Percentiles rank a stretch among this genome's conserved stretches.
phyloP scores from a whole-genome alignment of 176 grass and related monocot species.

The Phoenix dactylifera region DNA sequence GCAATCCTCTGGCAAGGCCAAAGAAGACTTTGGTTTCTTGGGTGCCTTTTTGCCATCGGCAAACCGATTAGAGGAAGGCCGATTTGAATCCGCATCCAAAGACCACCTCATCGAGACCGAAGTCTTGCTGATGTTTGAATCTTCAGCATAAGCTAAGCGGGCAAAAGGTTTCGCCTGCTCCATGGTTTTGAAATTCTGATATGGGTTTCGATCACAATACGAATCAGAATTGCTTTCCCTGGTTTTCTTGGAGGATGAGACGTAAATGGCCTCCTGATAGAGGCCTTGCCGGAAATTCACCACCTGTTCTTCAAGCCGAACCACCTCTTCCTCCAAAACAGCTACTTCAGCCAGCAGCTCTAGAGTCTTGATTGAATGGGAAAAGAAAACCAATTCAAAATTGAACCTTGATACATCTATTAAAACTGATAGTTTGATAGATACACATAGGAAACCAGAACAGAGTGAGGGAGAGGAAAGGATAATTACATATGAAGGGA shows the following conservation, averaged over 20 bases:
- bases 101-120: background rate
- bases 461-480: background rate
- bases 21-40: conserved; percentile 20
- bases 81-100: conserved; percentile 27
- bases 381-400: conserved; percentile 22
- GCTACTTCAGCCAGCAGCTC: conserved; percentile 94
- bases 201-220: background rate
- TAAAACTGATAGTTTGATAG: no score
- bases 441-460: no score
- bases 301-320: conserved; percentile 90
- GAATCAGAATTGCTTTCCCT: conserved; percentile 7
- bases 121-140: background rate
- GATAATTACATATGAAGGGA: conserved; percentile 63
- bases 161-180: conserved; percentile 21
- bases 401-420: background rate
- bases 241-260: conserved; percentile 42
- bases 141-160: conserved; percentile 21
- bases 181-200: conserved; percentile 1
- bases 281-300: conserved; percentile 94
- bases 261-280: conserved; percentile 83
- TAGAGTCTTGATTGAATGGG: conserved; percentile 47
- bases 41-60: conserved; percentile 26
- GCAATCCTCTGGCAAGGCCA: conserved; percentile 18
- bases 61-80: conserved; percentile 19
- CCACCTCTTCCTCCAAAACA: conserved; percentile 91